Evolutionary conservation across 192 early-diverging fungal genomes (phyloP).

Genomic region (Tieghemiomyces parasiticus): DNA sequence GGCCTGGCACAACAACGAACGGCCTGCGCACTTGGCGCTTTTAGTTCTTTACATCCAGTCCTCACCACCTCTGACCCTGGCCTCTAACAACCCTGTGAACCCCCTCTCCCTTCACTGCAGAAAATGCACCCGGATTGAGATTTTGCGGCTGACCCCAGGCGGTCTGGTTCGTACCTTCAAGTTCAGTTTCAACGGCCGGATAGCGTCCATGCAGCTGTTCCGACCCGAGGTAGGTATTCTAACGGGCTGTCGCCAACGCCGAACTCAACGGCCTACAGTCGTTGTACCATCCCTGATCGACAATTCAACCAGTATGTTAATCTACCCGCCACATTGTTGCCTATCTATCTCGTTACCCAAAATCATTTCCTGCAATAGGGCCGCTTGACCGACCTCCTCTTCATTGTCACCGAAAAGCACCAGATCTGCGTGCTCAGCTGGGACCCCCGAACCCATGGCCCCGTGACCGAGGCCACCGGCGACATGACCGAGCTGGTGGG

Average conservation of each 20-base stretch:
- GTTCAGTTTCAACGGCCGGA: conserved; percentile 51
- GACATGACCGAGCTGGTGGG: conserved; percentile 39
- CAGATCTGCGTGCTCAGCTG: conserved; percentile 59
- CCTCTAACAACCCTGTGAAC: no score
- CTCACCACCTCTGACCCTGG: no score
- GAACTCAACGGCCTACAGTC: no score
- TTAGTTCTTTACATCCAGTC: no score
- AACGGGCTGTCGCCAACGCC: background rate
- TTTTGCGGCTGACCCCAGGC: conserved; percentile 25
- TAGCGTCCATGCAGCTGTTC: conserved; percentile 35
- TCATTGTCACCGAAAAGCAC: conserved; percentile 50
- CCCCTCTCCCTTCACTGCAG: no score
- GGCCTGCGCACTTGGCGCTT: no score
- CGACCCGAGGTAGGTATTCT: conserved; percentile 23
- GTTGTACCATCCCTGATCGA: no score
- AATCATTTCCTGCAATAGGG: conserved; percentile 21
- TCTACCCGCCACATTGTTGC: no score
- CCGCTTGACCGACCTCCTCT: conserved; percentile 37
- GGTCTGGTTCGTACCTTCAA: conserved; percentile 37
- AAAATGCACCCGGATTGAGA: conserved; percentile 42
- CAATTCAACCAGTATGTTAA: no score
- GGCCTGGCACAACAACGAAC: no score
- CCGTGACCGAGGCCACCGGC: conserved; percentile 52
- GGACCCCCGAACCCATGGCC: conserved; percentile 23
- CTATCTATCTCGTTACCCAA: background rate